Conservation (phyloP, 2,329 filamentous ascomycete species). For the Ramichloridium luteum region DNA sequence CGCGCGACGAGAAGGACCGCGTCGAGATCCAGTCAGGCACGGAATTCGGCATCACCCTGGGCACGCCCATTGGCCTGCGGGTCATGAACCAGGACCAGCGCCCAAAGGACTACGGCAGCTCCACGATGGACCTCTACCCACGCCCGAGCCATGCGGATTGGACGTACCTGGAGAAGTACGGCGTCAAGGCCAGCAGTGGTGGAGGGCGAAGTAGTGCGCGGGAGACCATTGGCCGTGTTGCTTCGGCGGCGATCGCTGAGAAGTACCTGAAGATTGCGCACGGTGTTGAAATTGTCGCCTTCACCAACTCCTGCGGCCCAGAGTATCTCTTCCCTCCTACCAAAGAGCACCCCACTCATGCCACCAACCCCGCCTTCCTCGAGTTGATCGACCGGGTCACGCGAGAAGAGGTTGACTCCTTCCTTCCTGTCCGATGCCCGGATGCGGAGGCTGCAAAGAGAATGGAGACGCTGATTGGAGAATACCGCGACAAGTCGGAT, state of each 20-base stretch:
- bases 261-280: slow-evolving; percentile 76
- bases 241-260: slow-evolving; percentile 83
- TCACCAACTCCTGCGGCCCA: slow-evolving; percentile 72
- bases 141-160: slow-evolving; percentile 89
- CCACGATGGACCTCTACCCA: slow-evolving; percentile 84
- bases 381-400: slow-evolving; percentile 59
- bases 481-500: slow-evolving; percentile 66
- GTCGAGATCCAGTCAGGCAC: slow-evolving; percentile 89
- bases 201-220: slow-evolving; percentile 85
- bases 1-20: slow-evolving; percentile 80
- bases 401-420: slow-evolving; percentile 65
- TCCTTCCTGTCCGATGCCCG: slow-evolving; percentile 80
- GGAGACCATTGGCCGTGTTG: slow-evolving; percentile 85
- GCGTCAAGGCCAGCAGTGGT: slow-evolving; percentile 79
- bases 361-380: slow-evolving; percentile 69
- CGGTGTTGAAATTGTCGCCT: slow-evolving; percentile 82
- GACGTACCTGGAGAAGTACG: slow-evolving; percentile 96
- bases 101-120: slow-evolving; percentile 78
- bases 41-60: slow-evolving; percentile 78
- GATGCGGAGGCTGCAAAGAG: slow-evolving; percentile 48
- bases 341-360: slow-evolving; percentile 52
- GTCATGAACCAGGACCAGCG: slow-evolving; percentile 89
- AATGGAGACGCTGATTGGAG: slow-evolving; percentile 71
- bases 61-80: slow-evolving; percentile 77
- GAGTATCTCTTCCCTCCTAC: slow-evolving; percentile 66